Base-by-base conservation (phyloP, 805 yeast species). In the Yamadazyma endophytica region DNA sequence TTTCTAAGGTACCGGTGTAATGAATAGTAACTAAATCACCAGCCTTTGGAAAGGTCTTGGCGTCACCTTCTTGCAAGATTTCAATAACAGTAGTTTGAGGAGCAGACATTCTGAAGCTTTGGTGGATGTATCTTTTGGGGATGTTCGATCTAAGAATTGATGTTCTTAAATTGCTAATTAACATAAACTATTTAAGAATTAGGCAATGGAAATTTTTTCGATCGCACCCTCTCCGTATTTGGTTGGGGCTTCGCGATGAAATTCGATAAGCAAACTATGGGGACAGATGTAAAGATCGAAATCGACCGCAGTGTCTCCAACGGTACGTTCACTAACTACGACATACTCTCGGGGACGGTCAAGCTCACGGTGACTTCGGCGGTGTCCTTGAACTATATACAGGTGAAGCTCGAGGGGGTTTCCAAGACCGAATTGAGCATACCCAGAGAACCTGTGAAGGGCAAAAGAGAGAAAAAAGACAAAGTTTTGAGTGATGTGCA, bases 1-100 rank as follows among this genome's bases (percentile, higher is more conserved):
- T 84, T 64, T 86, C 95, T 56, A 90, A 75, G 36, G 95, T 88
- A 51, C 97, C 97, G 32, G 85, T 82, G 77, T 90, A 90, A 70
- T 90, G 97, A 56, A 90, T 90, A 43, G 96, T 81, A 46, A 90
- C 92, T 44, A 70, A 65, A 67, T 89, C 96, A 49, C 97, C 97
- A 24, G 68, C 58, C 61, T 82, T 70, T 56, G 97, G 97, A 78
- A 71, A 89, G 50, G 79, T 81, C 56, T 70, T 73, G 44, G 92
- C 95, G 61, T 90, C 96, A 62, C 97, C 88, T 59, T 64, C 64
- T 46, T 61, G 68, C 42, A 64, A 39, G 41, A 62, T 46, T 46
- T 65, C 70, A 42, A 65, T 53, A 49, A 62, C 60, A 21, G 70
- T 63, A 29, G 61, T 54, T 26, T 52, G 47, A 31, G 65, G 68